Base-by-base conservation (phyloP, 371 early-diverging fungal genomes). In the Mortierella polycephala region DNA sequence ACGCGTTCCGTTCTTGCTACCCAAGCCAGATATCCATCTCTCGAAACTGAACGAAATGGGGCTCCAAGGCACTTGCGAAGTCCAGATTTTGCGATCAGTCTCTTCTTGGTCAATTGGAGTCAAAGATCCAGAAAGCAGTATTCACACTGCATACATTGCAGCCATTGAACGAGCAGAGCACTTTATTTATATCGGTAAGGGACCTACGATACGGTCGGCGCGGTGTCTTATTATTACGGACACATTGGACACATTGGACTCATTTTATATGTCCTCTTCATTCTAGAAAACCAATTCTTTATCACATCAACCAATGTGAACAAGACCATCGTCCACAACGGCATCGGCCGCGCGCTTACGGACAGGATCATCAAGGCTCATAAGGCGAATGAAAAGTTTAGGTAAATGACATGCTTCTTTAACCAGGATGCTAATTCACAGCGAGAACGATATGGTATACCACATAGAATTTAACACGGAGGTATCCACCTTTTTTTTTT, bases 171-270 rank as follows among this genome's bases (percentile, higher is more conserved):
- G 84, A 46, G 89, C 98, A 30, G 82, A 95, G 74, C 93, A 94
- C 71, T 96, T 90, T 81, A 86, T 98, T 45, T 97, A 98, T 74
- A 97, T 98, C 65, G 97, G 97, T 82, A 97, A 95, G 75, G 95
- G 23, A 42, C 39, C 40, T 50, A 4, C 4, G 30, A 30, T 30
- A 30, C 30, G 30, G 30, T 30, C 4, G 30, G 30, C 30, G 4
- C 30, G 30, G 30, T 4, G 30, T 58, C n/a, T 41, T 50, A 14
- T 46, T 47, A 14, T 60, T 30, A 52, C 42, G 39, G 49, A 23
- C 6, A n/a, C 42, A 12, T 47, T 4, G 30, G 30, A 30, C 30
- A 30, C 30, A 30, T 30, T 30, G 30, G 30, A 30, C 30, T 30
- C 30, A 30, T 23, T 20, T 5, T 50, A 18, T 44, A 23, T 30